Conservation (phyloP, 1,284 basidiomycete species). For the Singerocomus inundabilis region DNA sequence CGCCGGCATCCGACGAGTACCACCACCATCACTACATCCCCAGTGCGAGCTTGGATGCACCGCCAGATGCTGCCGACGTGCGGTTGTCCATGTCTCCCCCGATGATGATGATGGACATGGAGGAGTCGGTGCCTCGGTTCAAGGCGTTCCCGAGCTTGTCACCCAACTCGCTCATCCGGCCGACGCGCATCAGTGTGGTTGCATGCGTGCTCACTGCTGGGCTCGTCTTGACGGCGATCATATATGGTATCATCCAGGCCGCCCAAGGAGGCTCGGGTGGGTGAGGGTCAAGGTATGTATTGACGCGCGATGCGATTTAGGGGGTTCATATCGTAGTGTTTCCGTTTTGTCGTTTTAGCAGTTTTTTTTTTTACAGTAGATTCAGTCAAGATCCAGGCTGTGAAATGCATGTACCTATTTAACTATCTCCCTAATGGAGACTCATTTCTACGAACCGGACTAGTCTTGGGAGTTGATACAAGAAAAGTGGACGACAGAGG, state of each 20-base stretch:
- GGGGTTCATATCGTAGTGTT: too few relatives aligned
- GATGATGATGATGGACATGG: neutral
- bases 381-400: too few relatives aligned
- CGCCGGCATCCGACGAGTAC: neutral
- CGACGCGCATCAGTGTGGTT: constrained; percentile 14
- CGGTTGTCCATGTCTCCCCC: constrained; percentile 7
- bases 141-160: constrained; percentile 19
- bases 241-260: constrained; percentile 17
- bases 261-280: neutral
- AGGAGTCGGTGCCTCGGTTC: neutral
- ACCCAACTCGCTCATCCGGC: constrained; percentile 4
- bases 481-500: too few relatives aligned
- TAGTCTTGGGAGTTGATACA: too few relatives aligned
- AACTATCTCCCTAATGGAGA: too few relatives aligned
- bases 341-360: too few relatives aligned
- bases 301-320: too few relatives aligned
- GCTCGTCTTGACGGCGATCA: constrained; percentile 20
- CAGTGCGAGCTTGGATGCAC: neutral
- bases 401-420: too few relatives aligned
- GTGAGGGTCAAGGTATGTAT: too few relatives aligned
- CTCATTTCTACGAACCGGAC: too few relatives aligned
- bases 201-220: constrained; percentile 7
- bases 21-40: too few relatives aligned
- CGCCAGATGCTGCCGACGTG: constrained; percentile 2
- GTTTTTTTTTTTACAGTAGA: too few relatives aligned